Percentiles rank a stretch among this genome's conserved stretches.
Evolutionary conservation across 2,329 filamentous ascomycete species (phyloP).

Genomic region (Fusarium sp.): DNA sequence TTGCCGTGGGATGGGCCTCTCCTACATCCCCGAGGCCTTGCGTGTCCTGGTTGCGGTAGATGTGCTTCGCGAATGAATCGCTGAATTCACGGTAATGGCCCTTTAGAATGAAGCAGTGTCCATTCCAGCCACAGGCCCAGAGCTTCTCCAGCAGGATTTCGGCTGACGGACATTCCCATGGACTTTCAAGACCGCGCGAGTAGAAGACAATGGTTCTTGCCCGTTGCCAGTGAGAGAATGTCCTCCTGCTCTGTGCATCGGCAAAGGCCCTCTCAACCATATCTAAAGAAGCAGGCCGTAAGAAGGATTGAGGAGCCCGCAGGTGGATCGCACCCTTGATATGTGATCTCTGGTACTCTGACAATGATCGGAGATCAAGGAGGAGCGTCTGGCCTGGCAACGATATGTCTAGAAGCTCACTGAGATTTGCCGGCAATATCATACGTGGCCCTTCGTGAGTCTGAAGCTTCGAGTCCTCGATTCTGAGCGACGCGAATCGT

Average conservation of each 20-base stretch:
- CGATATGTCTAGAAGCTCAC: constrained; percentile 62
- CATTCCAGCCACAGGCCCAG: constrained; percentile 58
- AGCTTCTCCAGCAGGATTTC: constrained; percentile 58
- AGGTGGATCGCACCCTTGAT: constrained; percentile 64
- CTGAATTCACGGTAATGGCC: constrained; percentile 67
- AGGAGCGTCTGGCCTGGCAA: constrained; percentile 57
- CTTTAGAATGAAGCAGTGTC: constrained; percentile 65
- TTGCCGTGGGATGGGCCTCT: constrained; percentile 39
- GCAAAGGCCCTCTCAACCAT: constrained; percentile 62
- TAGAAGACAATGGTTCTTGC: constrained; percentile 65
- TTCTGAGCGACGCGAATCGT: constrained; percentile 57
- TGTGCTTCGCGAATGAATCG: constrained; percentile 62
- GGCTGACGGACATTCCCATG: constrained; percentile 63
- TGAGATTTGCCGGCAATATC: constrained; percentile 63
- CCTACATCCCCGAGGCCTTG: constrained; percentile 53
- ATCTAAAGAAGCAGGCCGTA: constrained; percentile 59
- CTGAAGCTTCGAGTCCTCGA: constrained; percentile 49
- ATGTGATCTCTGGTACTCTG: constrained; percentile 62
- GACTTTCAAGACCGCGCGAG: constrained; percentile 59
- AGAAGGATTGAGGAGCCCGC: constrained; percentile 60
- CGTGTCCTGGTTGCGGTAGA: constrained; percentile 55
- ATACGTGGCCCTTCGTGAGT: constrained; percentile 53
- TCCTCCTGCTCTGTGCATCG: constrained; percentile 59
- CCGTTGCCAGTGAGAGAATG: constrained; percentile 59
- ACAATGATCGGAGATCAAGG: constrained; percentile 60